A percentile compares a stretch with the other conserved stretches of the same genome.
Evolutionary conservation across 768 basidiomycete species (phyloP).

Genomic region (Serendipita indica): DNA sequence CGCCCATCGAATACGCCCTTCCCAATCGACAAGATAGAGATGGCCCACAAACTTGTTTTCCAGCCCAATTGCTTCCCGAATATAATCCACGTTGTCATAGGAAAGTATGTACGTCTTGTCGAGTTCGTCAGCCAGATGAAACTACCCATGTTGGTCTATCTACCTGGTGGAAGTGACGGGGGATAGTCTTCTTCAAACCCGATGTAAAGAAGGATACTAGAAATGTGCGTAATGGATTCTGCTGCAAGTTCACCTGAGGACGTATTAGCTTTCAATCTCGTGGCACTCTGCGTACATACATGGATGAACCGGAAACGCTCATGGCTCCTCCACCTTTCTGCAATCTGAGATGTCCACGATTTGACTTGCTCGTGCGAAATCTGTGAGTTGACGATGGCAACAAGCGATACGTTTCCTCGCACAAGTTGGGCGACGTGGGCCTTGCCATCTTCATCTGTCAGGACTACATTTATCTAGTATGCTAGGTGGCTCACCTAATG

Average conservation of each 20-base stretch:
- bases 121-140: constrained; percentile 24
- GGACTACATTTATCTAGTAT: not conserved
- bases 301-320: constrained; percentile 60
- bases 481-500: not conserved
- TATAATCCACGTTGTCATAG: constrained; percentile 70
- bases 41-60: constrained; percentile 85
- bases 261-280: not conserved
- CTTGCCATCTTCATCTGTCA: constrained; percentile 22
- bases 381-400: constrained; percentile 70
- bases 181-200: constrained; percentile 52
- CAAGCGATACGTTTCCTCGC: constrained; percentile 57
- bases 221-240: constrained; percentile 83
- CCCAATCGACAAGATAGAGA: constrained; percentile 77
- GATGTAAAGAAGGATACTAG: constrained; percentile 75
- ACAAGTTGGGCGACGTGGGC: constrained; percentile 69
- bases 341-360: constrained; percentile 48
- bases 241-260: constrained; percentile 73
- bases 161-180: constrained; percentile 19
- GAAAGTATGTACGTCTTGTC: constrained; percentile 68
- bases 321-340: constrained; percentile 36
- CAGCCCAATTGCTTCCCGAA: constrained; percentile 74
- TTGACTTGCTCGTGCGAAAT: constrained; percentile 77
- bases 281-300: constrained; percentile 5
- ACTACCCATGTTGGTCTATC: not conserved
- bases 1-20: constrained; percentile 79